phyloP scores from a whole-genome alignment of 140 eudicot genomes.

The Stevia rebaudiana region DNA sequence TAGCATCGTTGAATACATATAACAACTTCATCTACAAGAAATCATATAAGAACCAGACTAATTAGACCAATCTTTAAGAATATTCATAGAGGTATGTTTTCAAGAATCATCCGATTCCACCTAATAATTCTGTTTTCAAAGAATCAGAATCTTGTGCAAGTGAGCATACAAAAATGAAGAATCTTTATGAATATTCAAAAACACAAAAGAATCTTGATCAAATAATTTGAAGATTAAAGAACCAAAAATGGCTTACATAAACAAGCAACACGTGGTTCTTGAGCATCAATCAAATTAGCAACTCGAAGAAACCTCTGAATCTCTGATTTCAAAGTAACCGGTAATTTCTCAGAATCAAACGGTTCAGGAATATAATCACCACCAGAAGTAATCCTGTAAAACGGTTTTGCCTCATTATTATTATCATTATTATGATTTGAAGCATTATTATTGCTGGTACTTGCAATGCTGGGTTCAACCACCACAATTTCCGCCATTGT shows the following conservation, averaged over 20 bases:
- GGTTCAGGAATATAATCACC: conserved; percentile 67
- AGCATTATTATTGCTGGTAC: conserved; percentile 31
- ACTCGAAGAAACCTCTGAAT: conserved; percentile 91
- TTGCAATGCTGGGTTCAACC: conserved; percentile 48
- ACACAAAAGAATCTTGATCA: conserved; percentile 5
- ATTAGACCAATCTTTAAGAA: background rate
- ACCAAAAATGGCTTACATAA: conserved; percentile 51
- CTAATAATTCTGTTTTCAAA: background rate
- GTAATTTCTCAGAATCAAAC: conserved; percentile 89
- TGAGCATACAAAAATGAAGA: conserved; percentile 17
- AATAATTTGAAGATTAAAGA: background rate
- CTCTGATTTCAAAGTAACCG: conserved; percentile 76
- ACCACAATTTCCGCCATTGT: conserved; percentile 64
- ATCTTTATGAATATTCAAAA: background rate
- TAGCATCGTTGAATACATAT: background rate
- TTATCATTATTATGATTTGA: conserved; percentile 21
- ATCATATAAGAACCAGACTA: background rate
- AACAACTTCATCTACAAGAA: background rate
- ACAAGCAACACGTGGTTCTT: conserved; percentile 91
- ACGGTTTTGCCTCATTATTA: conserved; percentile 26
- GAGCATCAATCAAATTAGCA: conserved; percentile 71
- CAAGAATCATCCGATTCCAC: conserved; percentile 9
- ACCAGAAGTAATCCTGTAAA: conserved; percentile 44
- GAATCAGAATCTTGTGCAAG: conserved; percentile 19
- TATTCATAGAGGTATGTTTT: background rate